Conservation (phyloP, 768 basidiomycete species). For the Lentinula sp. region DNA sequence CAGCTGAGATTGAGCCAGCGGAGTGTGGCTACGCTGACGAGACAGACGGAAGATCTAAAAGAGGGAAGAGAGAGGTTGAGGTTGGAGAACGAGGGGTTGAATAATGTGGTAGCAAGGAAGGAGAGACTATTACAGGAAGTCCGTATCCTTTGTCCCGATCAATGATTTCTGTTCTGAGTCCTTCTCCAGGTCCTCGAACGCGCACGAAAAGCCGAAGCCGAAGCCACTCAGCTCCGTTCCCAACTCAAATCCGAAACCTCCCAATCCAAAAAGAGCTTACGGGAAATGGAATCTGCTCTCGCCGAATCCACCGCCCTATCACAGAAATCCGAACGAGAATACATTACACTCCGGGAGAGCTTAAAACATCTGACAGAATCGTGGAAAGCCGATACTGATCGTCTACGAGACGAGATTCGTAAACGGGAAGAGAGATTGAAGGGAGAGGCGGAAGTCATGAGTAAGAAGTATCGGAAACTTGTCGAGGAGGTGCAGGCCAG, state of each 20-base stretch:
- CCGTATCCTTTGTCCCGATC: conserved; percentile 10
- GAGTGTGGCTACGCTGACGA: conserved; percentile 76
- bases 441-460: conserved; percentile 60
- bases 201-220: conserved; percentile 80
- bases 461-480: conserved; percentile 63
- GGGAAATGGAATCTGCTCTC: conserved; percentile 75
- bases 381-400: conserved; percentile 70
- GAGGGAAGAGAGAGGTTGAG: conserved; percentile 78
- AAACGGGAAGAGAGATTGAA: conserved; percentile 66
- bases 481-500: conserved; percentile 55
- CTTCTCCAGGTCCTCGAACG: conserved; percentile 65
- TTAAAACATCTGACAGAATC: conserved; percentile 65
- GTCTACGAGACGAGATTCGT: conserved; percentile 67
- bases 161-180: background rate
- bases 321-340: conserved; percentile 80
- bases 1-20: conserved; percentile 79
- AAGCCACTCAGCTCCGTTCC: conserved; percentile 58
- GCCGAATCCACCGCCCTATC: conserved; percentile 71
- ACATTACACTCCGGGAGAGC: conserved; percentile 70
- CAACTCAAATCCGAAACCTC: conserved; percentile 72
- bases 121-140: conserved; percentile 86
- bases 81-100: conserved; percentile 82
- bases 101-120: conserved; percentile 83
- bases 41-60: conserved; percentile 85
- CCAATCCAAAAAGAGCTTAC: conserved; percentile 65